Conservation (phyloP, 2,329 filamentous ascomycete genomes). For the Arthrobotrys conoides region DNA sequence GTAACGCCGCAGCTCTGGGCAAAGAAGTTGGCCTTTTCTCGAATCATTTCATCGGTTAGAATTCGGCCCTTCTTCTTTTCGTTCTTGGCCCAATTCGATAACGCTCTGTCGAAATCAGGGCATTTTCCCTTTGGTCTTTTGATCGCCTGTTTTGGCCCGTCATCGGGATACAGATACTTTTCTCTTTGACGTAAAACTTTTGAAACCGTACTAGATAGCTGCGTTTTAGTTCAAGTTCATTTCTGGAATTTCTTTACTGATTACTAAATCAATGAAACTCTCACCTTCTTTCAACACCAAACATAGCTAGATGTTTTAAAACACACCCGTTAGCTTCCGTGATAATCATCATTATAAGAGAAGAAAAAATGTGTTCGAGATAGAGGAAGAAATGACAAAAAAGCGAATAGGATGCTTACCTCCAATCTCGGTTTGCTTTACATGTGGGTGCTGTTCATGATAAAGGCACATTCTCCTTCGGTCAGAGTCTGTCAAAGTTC, state of each 20-base stretch:
- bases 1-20: conserved; percentile 79
- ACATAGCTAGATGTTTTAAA: conserved; percentile 74
- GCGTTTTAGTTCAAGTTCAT: conserved; percentile 60
- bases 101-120: conserved; percentile 90
- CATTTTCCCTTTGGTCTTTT: conserved; percentile 87
- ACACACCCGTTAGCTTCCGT: conserved; percentile 41
- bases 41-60: conserved; percentile 84
- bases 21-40: conserved; percentile 86
- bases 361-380: conserved; percentile 9
- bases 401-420: conserved; percentile 70
- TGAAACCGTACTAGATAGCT: conserved; percentile 85
- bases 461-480: conserved; percentile 94
- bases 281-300: conserved; percentile 98
- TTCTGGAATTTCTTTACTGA: conserved; percentile 10
- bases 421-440: conserved; percentile 97
- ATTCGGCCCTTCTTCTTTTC: conserved; percentile 81
- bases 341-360: not conserved
- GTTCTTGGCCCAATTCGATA: conserved; percentile 88
- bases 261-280: conserved; percentile 61
- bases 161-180: conserved; percentile 87
- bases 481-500: conserved; percentile 91
- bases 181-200: conserved; percentile 96
- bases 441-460: conserved; percentile 87
- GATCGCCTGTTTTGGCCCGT: conserved; percentile 81
- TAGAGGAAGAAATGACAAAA: not conserved